A percentile compares a stretch with the other conserved stretches of the same genome.
Conservation (phyloP, 139 green algal species). For the Choricystis sp. region DNA sequence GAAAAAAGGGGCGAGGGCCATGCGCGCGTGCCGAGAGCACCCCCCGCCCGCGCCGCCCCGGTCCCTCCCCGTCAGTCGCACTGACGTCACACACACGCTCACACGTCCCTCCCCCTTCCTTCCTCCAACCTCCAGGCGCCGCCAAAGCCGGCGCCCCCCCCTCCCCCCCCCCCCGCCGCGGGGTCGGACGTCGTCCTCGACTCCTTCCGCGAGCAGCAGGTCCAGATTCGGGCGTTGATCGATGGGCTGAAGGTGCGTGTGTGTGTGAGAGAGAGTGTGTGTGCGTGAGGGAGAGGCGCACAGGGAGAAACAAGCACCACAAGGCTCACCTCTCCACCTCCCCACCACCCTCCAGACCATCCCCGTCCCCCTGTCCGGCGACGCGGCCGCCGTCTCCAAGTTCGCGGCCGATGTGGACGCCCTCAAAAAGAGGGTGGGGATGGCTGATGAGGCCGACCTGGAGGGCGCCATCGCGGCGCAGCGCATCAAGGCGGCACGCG, state of each 20-base stretch:
- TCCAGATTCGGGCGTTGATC: conserved; percentile 21
- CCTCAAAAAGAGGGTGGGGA: conserved; percentile 22
- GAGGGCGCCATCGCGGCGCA: conserved; percentile 22
- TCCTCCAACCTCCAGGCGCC: too few relatives aligned
- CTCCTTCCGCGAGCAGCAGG: conserved; percentile 25
- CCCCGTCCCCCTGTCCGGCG: conserved; percentile 21
- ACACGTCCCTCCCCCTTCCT: background rate
- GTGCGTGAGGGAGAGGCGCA: background rate
- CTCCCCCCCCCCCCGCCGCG: background rate
- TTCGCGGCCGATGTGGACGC: conserved; percentile 26
- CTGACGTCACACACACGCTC: background rate
- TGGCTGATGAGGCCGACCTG: conserved; percentile 18
- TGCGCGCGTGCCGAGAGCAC: background rate
- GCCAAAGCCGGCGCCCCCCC: too few relatives aligned
- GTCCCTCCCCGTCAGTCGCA: background rate
- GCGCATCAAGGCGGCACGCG: conserved; percentile 11
- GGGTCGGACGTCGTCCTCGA: conserved; percentile 28
- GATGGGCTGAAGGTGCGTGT: conserved; percentile 23
- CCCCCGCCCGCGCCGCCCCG: too few relatives aligned
- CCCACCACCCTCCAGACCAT: conserved; percentile 17
- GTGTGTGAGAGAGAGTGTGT: background rate
- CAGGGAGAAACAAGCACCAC: background rate
- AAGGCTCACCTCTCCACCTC: background rate
- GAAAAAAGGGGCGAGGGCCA: too few relatives aligned
- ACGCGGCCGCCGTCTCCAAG: conserved; percentile 26